Evolutionary conservation across 2,329 filamentous ascomycete genomes (phyloP), one percentile per base, ranked within the genome.

Genomic region (Claviceps sp.): DNA sequence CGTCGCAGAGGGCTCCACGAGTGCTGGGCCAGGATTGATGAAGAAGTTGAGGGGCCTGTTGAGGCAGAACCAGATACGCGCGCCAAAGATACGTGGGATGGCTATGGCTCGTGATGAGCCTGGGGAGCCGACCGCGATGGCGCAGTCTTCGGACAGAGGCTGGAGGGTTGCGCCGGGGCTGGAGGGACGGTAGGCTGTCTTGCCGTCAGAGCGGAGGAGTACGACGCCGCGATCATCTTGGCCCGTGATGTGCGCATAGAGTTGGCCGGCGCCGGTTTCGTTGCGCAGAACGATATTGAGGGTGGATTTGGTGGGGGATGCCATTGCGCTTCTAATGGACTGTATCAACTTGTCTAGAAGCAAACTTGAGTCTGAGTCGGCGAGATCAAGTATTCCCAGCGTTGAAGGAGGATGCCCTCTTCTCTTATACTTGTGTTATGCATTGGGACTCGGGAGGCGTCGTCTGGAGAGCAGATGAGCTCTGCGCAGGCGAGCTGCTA

Each of bases 1-100:
- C 36, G 78, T 84, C 26, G 84, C 79, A 9, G 81, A 83, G 0
- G 87, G 87, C 67, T 89, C 85, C 44, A 89, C 85, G 14, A 90
- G 72, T 1, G 79, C 82, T 6, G 86, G 82, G 16, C 80, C 81
- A 26, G 80, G 82, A 65, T 90, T 90, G 50, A 89, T 65, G 13
- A 79, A 70, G 66, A 90, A 90, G 1, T 74, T 80, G 48, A 89
- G 72, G 38, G 75, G 75, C 45, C 68, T 68, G 58, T 77, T 77
- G 54, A 78, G 71, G 52, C 74, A 79, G 65, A 87, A 85, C 81
- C 84, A 90, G 63, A 89, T 79, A 50, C 86, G 77, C 1, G 79
- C 85, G 22, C 84, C 85, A 3, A 78, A 82, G 26, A 89, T 73
- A 54, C 81, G 81, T 11, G 86, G 86, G 55, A 89, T 80, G 1